Evolutionary conservation across 2,329 filamentous ascomycete genomes (phyloP).

Genomic region (Alternaria sp.): DNA sequence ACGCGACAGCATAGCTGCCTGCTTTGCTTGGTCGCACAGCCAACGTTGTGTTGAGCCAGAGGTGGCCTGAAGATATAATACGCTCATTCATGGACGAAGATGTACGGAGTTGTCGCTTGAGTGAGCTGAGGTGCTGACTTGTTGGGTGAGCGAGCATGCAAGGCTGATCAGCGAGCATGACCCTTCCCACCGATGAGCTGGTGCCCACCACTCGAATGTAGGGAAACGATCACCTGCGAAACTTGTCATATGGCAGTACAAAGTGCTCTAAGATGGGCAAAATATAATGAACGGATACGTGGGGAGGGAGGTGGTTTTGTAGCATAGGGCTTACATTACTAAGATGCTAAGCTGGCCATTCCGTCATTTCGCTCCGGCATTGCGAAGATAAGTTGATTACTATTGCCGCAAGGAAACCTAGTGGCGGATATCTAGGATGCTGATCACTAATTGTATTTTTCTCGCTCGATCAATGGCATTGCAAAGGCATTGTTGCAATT

Average conservation of each 20-base stretch:
- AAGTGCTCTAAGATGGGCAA: background rate
- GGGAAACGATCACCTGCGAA: background rate
- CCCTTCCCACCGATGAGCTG: background rate
- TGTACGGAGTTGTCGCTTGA: background rate
- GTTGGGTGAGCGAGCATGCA: background rate
- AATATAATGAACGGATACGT: background rate
- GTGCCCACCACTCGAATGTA: background rate
- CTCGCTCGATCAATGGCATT: background rate
- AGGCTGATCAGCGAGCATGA: background rate
- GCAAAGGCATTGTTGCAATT: background rate
- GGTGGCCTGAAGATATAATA: background rate
- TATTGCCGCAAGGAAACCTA: background rate
- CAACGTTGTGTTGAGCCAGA: background rate
- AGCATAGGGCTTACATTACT: background rate
- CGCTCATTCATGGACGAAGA: conserved; percentile 1
- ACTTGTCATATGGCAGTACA: background rate
- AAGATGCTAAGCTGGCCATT: background rate
- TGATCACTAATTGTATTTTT: background rate
- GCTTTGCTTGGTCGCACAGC: background rate
- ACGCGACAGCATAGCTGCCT: background rate
- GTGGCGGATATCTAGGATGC: background rate
- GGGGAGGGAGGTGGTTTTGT: background rate
- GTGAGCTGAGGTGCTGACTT: background rate
- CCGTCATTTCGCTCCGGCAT: background rate
- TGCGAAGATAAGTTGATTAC: background rate